Evolutionary conservation across 345 rosid species (phyloP).

Genomic region (Eucalyptus caleyi): DNA sequence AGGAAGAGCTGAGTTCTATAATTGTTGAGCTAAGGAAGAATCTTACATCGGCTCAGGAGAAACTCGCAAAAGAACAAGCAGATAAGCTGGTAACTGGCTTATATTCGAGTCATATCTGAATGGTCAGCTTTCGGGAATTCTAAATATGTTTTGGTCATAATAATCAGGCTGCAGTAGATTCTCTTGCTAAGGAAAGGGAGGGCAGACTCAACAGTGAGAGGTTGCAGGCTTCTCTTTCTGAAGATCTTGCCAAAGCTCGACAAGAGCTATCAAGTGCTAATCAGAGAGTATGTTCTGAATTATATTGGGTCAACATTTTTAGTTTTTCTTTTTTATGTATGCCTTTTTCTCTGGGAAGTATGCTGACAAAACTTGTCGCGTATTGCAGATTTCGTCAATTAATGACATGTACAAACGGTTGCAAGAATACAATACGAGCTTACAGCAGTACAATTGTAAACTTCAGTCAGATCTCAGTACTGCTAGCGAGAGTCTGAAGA

Average conservation of each 20-base stretch:
- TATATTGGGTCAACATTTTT: not conserved
- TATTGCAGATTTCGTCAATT: conserved; percentile 65
- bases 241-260: conserved; percentile 73
- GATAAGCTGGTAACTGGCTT: conserved; percentile 62
- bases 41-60: conserved; percentile 60
- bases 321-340: not conserved
- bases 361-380: not conserved
- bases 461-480: conserved; percentile 89
- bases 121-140: not conserved
- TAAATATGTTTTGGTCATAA: not conserved
- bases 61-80: conserved; percentile 70
- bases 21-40: conserved; percentile 80
- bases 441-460: conserved; percentile 86
- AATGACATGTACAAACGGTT: conserved; percentile 95
- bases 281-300: conserved; percentile 56
- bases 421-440: conserved; percentile 91
- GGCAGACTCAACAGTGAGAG: conserved; percentile 53
- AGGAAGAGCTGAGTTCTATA: conserved; percentile 80
- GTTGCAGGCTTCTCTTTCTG: conserved; percentile 58
- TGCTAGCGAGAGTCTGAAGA: conserved; percentile 69
- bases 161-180: conserved; percentile 60
- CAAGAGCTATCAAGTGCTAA: conserved; percentile 85
- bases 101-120: not conserved
- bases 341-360: not conserved
- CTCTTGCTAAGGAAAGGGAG: conserved; percentile 76